Conservation (phyloP, 495 filamentous ascomycete genomes). For the Cairneyella variabilis region DNA sequence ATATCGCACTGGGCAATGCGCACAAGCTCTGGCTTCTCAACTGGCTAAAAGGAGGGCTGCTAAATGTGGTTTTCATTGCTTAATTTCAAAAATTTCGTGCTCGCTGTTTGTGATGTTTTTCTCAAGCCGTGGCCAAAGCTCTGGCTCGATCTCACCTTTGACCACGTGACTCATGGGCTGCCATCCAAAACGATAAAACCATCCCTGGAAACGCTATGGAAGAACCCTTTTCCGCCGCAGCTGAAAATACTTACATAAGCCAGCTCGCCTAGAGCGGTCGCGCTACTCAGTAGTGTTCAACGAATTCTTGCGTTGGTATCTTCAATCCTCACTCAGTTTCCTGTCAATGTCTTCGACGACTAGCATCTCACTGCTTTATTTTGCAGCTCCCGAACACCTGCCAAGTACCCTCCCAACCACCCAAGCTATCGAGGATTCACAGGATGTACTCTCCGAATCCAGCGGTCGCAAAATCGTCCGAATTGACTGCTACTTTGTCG, state of each 20-base stretch:
- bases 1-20: constrained; percentile 4
- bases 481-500: constrained; percentile 33
- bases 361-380: background rate
- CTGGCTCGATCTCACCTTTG: background rate
- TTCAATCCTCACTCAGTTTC: too few relatives aligned
- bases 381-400: constrained; percentile 8
- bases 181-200: background rate
- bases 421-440: constrained; percentile 28
- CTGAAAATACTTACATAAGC: too few relatives aligned
- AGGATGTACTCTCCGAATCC: constrained; percentile 20
- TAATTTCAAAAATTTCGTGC: constrained; percentile 16
- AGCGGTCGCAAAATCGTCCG: constrained; percentile 27
- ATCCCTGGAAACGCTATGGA: too few relatives aligned
- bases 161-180: background rate
- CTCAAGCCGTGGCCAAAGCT: background rate
- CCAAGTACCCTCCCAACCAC: constrained; percentile 28
- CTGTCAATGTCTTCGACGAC: background rate
- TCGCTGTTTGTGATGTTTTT: too few relatives aligned
- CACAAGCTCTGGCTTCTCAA: background rate
- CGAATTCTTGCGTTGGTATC: too few relatives aligned
- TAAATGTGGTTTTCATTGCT: constrained; percentile 1
- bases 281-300: too few relatives aligned
- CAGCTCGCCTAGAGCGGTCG: too few relatives aligned
- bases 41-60: background rate
- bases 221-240: too few relatives aligned